Conservation (phyloP, 441 rosid genomes). For the Capsella rubella region DNA sequence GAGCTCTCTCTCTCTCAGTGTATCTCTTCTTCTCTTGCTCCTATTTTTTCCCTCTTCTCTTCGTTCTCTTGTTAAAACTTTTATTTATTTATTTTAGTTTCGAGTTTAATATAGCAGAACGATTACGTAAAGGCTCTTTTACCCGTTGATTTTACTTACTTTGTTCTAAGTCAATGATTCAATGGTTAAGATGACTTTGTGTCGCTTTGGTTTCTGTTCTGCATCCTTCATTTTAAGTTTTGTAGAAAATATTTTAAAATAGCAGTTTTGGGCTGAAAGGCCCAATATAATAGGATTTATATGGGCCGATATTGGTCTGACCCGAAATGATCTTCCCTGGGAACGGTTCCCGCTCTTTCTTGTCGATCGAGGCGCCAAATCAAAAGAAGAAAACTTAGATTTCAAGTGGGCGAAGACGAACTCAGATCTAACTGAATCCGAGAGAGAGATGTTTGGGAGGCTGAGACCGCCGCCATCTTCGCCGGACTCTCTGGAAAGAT, state of each 20-base stretch:
- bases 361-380: constrained; percentile 35
- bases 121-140: neutral
- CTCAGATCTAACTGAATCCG: neutral
- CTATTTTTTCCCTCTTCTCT: neutral
- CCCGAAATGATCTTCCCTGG: neutral
- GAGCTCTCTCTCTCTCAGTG: neutral
- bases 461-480: constrained; percentile 74
- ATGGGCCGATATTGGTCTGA: neutral
- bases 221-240: neutral
- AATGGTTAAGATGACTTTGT: constrained; percentile 23
- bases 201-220: constrained; percentile 5
- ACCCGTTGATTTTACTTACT: constrained; percentile 17
- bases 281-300: neutral
- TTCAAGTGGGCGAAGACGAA: neutral
- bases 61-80: neutral
- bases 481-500: constrained; percentile 59
- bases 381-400: neutral
- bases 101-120: neutral
- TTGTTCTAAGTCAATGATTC: neutral
- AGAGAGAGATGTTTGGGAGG: constrained; percentile 64
- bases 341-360: constrained; percentile 31
- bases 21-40: neutral
- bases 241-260: neutral
- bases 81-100: neutral
- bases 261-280: neutral